These are phyloP conservation scores for Posidonia australis DNA, from an alignment of 106 monocot genomes.

Conservation along the genomic window DNA sequence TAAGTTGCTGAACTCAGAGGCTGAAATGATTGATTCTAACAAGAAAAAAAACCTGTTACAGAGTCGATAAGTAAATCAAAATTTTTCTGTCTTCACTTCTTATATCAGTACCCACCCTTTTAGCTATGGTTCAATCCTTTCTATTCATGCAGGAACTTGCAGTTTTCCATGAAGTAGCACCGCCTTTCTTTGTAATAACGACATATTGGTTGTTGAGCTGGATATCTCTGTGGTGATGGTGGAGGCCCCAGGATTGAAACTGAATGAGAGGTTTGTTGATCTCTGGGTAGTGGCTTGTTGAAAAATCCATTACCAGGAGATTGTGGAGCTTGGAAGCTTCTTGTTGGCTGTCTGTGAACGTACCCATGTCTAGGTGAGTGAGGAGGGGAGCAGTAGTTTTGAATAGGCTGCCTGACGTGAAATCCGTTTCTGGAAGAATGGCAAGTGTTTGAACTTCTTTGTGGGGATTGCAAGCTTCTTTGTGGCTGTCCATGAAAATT, in stretches of 20 bases:
- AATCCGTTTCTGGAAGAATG: neutral
- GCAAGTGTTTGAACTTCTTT: neutral
- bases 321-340: neutral
- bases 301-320: neutral
- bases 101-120: too few relatives aligned
- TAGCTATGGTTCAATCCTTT: neutral
- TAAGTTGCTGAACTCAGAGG: neutral
- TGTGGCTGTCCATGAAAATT: neutral
- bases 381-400: neutral
- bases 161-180: constrained; percentile 11
- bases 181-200: constrained; percentile 6
- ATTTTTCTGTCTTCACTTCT: too few relatives aligned
- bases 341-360: neutral
- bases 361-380: neutral
- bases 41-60: neutral
- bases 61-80: too few relatives aligned
- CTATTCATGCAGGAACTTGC: constrained; percentile 10
- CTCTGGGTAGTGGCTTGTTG: neutral
- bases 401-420: neutral
- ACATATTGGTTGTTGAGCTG: neutral
- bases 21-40: neutral
- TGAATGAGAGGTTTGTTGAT: neutral
- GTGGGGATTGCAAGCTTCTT: neutral
- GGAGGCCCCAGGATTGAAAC: neutral
- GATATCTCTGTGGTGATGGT: neutral